Base-by-base conservation (phyloP, 352 stramenopile genomes). In the Pythium pyrilobum region DNA sequence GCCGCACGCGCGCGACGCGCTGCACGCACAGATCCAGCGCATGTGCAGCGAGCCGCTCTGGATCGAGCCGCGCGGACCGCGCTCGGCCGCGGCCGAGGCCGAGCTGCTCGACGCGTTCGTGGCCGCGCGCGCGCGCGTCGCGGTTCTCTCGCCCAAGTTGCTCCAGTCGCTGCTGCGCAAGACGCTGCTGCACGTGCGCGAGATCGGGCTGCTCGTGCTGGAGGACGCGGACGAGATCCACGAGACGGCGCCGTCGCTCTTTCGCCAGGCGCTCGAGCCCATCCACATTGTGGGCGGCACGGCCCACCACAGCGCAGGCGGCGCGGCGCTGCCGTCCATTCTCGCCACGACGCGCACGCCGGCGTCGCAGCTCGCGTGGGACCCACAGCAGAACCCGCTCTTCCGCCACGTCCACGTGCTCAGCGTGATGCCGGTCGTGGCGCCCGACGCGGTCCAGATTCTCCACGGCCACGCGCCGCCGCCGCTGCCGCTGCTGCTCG, bases 141-240 rank as follows among this genome's bases (percentile, higher is more conserved):
- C 60, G 16, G 38, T 89, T 7, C 24, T 89, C 13, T 77, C 77
- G 41, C 81, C 81, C 16, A 45, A 68, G 0, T 45, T 72, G 10
- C 49, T 89, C 31, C 73, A 78, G 33, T 48, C 65, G 32, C 37
- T 64, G 12, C 28, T 86, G 29, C 71, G 77, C 4, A 77, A 66
- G 46, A 36, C 51, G 3, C 8, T 23, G 0, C 13, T 89, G 7
- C 4, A 31, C 8, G 42, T 81, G 0, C n/a, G 27, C 8, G 28
- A 71, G 11, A 60, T 93, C 15, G 54, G 47, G 8, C 44, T 89
- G 8, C 27, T 94, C 21, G 72, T 87, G 6, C 54, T 92, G 15
- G 78, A 94, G 46, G 62, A 66, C 29, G 83, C 69, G 16, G 81
- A 94, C 47, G 54, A 87, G 21, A 74, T 92, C 21, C 69, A 89